Evolutionary conservation across 345 rosid species (phyloP).

Genomic region (Eucalyptus urophylla): DNA sequence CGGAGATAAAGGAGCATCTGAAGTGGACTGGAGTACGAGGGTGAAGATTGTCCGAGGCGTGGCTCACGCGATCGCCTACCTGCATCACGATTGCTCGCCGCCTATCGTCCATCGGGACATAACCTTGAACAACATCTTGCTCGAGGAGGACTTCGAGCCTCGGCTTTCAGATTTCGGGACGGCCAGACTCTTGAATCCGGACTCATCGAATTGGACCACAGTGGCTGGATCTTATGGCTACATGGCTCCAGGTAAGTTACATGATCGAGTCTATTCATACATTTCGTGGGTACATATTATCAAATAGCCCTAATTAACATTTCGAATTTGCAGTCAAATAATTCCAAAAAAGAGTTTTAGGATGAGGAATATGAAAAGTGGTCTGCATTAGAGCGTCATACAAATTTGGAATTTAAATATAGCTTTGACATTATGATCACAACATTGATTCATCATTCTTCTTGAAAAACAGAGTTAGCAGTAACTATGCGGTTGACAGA

Average conservation of each 20-base stretch:
- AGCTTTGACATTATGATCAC: background rate
- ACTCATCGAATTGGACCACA: slow-evolving; percentile 50
- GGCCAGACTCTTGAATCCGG: slow-evolving; percentile 32
- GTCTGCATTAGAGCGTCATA: fast-evolving
- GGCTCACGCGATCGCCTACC: slow-evolving; percentile 63
- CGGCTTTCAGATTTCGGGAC: slow-evolving; percentile 61
- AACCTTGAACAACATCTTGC: slow-evolving; percentile 39
- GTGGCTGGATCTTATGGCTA: slow-evolving; percentile 64
- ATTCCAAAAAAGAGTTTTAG: background rate
- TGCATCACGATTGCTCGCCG: slow-evolving; percentile 59
- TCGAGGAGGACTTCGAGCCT: slow-evolving; percentile 40
- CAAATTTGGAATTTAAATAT: background rate
- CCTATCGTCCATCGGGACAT: slow-evolving; percentile 62
- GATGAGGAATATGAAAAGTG: background rate
- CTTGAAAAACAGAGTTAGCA: background rate
- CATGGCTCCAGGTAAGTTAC: slow-evolving; percentile 63
- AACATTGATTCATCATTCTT: background rate
- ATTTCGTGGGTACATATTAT: background rate
- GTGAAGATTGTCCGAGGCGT: slow-evolving; percentile 38
- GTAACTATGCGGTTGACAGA: slow-evolving; percentile 10
- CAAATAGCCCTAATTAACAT: slow-evolving; percentile 15
- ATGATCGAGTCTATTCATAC: background rate
- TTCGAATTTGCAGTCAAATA: background rate
- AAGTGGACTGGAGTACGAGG: slow-evolving; percentile 32
- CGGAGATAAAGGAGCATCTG: slow-evolving; percentile 12